A percentile compares a stretch with the other conserved stretches of the same genome.
phyloP scores from a whole-genome alignment of 129 eudicot species.

The Saussurea involucrata region DNA sequence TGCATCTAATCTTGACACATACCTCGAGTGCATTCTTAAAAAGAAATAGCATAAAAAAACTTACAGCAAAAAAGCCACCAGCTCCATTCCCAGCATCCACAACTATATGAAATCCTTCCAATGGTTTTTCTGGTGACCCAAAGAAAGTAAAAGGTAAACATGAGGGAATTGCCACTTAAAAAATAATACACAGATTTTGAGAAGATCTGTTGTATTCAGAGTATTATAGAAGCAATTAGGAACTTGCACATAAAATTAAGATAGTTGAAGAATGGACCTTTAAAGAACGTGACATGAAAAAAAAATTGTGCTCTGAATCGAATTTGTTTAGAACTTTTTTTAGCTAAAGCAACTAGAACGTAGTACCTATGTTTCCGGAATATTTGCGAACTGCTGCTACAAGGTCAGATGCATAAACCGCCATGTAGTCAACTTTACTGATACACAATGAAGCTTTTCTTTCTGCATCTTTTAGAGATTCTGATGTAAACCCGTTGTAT shows the following conservation, averaged over 20 bases:
- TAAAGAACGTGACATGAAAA: not conserved
- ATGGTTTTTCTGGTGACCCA: constrained; percentile 71
- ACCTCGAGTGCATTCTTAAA: not conserved
- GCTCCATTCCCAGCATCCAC: constrained; percentile 99
- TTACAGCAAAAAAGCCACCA: constrained; percentile 97
- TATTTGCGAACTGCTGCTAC: constrained; percentile 94
- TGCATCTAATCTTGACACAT: not conserved
- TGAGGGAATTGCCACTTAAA: constrained; percentile 1
- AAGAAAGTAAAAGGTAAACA: constrained; percentile 21
- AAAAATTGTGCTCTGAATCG: not conserved
- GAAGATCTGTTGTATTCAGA: not conserved
- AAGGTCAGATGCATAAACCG: constrained; percentile 73
- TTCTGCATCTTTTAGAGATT: constrained; percentile 50
- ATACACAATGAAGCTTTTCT: constrained; percentile 42
- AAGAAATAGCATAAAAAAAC: not conserved
- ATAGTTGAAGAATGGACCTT: not conserved
- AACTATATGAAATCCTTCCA: constrained; percentile 93
- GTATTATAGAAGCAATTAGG: not conserved
- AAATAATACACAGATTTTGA: not conserved
- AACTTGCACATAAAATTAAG: not conserved
- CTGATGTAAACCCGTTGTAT: constrained; percentile 53
- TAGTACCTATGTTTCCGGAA: constrained; percentile 75
- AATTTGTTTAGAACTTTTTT: not conserved
- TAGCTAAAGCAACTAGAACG: not conserved
- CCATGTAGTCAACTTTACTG: constrained; percentile 83